Evolutionary conservation across 2,329 filamentous ascomycete genomes (phyloP), one percentile per base, ranked within the genome.

Genomic region (Aspergillus clavatus): DNA sequence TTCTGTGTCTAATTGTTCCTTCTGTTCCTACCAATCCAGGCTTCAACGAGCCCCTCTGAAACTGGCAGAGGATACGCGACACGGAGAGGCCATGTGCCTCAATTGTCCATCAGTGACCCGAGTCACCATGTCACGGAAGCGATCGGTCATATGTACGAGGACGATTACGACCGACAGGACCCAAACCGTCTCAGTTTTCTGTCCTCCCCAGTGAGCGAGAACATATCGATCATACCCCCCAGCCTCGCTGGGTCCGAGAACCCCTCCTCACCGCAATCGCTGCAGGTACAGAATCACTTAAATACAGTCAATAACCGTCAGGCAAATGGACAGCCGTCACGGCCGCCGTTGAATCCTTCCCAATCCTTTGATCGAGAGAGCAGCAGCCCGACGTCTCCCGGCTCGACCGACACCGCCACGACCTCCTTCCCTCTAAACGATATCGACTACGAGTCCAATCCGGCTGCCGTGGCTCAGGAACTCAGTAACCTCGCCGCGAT

Each of bases 121-220:
- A 89, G 80, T 71, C 89, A 95, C 71, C 90, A 95, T 79, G 88
- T 95, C 65, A 95, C 89, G 45, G 90, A 95, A 68, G 86, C 89
- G 48, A 95, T 95, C 68, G 88, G 88, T 42, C 89, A 89, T 59
- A 80, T 95, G 70, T 95, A 96, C 70, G 87, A 86, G 60, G 85
- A 88, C 62, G 81, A 83, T 55, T 80, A 87, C 58, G 70, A 77
- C 58, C 74, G 70, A 56, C 72, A 74, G 58, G 78, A 81, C 56
- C 80, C 75, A 31, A 81, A 86, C 37, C 87, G 87, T 27, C 70
- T 90, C 58, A 91, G 87, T 71, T 93, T 89, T 70, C 76, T 90
- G 56, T 76, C 71, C 21, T 71, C 73, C 6, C 67, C 72, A 23
- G 58, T 69, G 38, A 64, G 66, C 58, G 72, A 77, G 47, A 66